These are phyloP conservation scores for Pseudogymnoascus sp. DNA, from an alignment of 2,329 filamentous ascomycete genomes.

Conservation along the genomic window DNA sequence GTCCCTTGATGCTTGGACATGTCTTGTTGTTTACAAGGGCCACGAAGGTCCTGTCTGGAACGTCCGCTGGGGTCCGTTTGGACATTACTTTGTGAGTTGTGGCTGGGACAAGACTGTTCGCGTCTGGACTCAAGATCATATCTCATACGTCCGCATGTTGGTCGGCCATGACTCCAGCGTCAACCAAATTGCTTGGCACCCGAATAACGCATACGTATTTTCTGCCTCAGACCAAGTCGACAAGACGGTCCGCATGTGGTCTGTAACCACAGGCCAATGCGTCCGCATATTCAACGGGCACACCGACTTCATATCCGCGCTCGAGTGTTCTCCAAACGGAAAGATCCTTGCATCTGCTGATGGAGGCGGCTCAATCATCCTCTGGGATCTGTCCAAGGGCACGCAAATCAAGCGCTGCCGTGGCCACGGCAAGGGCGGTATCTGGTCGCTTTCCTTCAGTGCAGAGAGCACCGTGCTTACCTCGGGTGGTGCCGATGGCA, in stretches of 20 bases:
- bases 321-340: conserved; percentile 81
- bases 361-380: conserved; percentile 77
- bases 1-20: conserved; percentile 89
- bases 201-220: conserved; percentile 89
- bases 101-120: conserved; percentile 87
- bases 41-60: conserved; percentile 88
- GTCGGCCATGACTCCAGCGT: conserved; percentile 90
- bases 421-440: conserved; percentile 86
- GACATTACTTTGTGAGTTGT: conserved; percentile 86
- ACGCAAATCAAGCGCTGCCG: conserved; percentile 84
- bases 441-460: conserved; percentile 89
- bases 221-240: conserved; percentile 79
- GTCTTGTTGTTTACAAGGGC: conserved; percentile 86
- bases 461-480: conserved; percentile 86
- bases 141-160: conserved; percentile 78
- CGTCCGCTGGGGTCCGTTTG: conserved; percentile 82
- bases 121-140: conserved; percentile 88
- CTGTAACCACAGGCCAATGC: conserved; percentile 76
- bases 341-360: conserved; percentile 89
- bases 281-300: conserved; percentile 91
- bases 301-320: conserved; percentile 73
- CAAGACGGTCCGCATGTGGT: conserved; percentile 96
- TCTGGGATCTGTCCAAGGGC: conserved; percentile 90
- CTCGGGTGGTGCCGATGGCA: conserved; percentile 85
- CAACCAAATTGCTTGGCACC: conserved; percentile 89